Conservation (phyloP, 1,139 yeast genomes). For the Yamadazyma triangularis region DNA sequence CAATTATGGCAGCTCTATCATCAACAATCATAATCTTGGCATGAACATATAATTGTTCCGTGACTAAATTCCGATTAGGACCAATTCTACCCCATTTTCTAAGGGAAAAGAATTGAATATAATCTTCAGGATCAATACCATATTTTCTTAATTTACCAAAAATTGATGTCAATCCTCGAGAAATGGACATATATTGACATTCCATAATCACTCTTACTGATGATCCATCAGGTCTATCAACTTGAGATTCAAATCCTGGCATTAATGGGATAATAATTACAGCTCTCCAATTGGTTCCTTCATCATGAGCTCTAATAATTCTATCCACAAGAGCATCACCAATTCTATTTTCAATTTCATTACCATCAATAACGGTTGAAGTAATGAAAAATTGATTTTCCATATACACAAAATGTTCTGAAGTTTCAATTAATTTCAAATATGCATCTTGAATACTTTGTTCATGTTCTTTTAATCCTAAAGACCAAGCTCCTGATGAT, state of each 20-base stretch:
- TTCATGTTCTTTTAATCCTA: constrained; percentile 81
- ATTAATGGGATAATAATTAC: constrained; percentile 86
- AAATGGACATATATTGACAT: constrained; percentile 90
- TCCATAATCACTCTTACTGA: constrained; percentile 94
- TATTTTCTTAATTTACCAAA: constrained; percentile 74
- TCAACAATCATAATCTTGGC: constrained; percentile 93
- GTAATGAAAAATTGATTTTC: constrained; percentile 95
- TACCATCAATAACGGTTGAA: constrained; percentile 82
- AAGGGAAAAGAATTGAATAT: constrained; percentile 86
- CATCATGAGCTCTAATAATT: constrained; percentile 79
- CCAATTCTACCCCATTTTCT: constrained; percentile 97
- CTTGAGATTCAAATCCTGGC: constrained; percentile 97
- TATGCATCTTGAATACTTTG: constrained; percentile 93
- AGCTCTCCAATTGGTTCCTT: constrained; percentile 82
- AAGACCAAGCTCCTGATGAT: constrained; percentile 90
- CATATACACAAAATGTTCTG: constrained; percentile 89
- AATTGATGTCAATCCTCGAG: constrained; percentile 87
- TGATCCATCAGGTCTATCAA: constrained; percentile 91
- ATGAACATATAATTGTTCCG: constrained; percentile 91
- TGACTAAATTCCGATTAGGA: constrained; percentile 63
- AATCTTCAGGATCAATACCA: constrained; percentile 86
- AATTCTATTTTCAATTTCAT: constrained; percentile 78
- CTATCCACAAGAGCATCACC: constrained; percentile 97
- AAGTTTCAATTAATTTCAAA: constrained; percentile 80
- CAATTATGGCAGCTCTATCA: constrained; percentile 88